A percentile compares a stretch with the other conserved stretches of the same genome.
Evolutionary conservation across 2,329 filamentous ascomycete genomes (phyloP).

Genomic region (Trichophyton benhamiae): DNA sequence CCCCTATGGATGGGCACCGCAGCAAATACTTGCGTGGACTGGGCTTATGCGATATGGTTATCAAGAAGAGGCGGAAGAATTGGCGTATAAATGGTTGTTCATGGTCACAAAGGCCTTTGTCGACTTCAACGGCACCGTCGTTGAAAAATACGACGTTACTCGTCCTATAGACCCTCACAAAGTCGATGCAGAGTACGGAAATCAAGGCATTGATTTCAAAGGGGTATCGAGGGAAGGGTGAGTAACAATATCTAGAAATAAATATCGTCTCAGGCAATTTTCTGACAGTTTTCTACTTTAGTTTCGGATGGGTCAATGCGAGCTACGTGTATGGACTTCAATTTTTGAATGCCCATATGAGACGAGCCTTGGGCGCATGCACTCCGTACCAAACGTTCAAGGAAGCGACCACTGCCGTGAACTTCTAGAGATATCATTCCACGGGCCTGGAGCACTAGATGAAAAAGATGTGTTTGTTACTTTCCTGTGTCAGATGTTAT

Average conservation of each 20-base stretch:
- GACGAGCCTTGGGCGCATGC: constrained; percentile 72
- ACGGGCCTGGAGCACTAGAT: not conserved
- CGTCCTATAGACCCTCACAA: constrained; percentile 78
- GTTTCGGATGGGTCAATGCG: constrained; percentile 98
- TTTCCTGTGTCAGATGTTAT: not conserved
- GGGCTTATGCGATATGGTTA: constrained; percentile 86
- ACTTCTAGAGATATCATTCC: not conserved
- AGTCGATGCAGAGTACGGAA: constrained; percentile 94
- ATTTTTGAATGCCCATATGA: constrained; percentile 78
- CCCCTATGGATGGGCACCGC: constrained; percentile 94
- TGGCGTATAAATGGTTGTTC: constrained; percentile 93
- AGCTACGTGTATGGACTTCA: constrained; percentile 91
- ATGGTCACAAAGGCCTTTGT: constrained; percentile 99
- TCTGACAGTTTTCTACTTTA: constrained; percentile 26
- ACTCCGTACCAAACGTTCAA: constrained; percentile 77
- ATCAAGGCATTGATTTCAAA: constrained; percentile 91
- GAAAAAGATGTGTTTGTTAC: not conserved
- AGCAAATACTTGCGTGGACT: constrained; percentile 97
- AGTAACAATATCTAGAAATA: constrained; percentile 25
- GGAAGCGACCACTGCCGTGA: constrained; percentile 41
- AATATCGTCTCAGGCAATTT: not conserved
- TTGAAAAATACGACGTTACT: constrained; percentile 98
- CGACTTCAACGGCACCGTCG: constrained; percentile 94
- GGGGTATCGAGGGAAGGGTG: constrained; percentile 92
- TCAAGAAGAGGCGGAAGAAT: constrained; percentile 71